Percentiles rank a stretch among this genome's conserved stretches.
Conservation (phyloP, 1,284 basidiomycete genomes). For the Pseudozyma tsukubaensis region DNA sequence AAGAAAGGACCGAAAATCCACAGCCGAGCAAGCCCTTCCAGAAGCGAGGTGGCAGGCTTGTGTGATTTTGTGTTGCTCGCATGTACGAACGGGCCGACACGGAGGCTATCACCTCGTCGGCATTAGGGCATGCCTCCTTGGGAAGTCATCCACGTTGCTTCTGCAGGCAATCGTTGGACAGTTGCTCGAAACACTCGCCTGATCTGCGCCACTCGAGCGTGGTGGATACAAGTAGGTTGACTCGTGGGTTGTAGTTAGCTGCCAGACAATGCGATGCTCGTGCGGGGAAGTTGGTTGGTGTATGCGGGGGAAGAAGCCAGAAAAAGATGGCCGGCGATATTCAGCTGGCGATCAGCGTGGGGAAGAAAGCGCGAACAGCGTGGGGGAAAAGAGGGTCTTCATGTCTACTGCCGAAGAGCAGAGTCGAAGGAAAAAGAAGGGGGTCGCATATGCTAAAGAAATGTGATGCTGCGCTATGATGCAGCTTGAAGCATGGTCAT, state of each 20-base stretch:
- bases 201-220: too few species aligned
- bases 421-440: neutral
- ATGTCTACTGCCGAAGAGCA: neutral
- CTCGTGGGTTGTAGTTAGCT: too few species aligned
- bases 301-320: constrained; percentile 2
- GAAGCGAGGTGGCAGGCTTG: constrained; percentile 14
- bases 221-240: too few species aligned
- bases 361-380: constrained; percentile 1
- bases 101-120: constrained; percentile 5
- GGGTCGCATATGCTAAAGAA: neutral
- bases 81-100: constrained; percentile 28
- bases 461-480: neutral
- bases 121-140: neutral
- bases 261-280: neutral
- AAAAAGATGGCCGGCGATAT: constrained; percentile 13
- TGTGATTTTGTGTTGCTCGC: neutral
- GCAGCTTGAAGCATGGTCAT: constrained; percentile 5
- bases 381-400: constrained; percentile 2
- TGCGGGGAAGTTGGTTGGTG: neutral
- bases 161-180: neutral
- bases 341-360: constrained; percentile 2
- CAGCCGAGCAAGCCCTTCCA: constrained; percentile 6
- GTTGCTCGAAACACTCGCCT: neutral
- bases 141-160: neutral
- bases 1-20: neutral